Evolutionary conservation across 441 rosid genomes (phyloP).

Genomic region (Populus hybrid): DNA sequence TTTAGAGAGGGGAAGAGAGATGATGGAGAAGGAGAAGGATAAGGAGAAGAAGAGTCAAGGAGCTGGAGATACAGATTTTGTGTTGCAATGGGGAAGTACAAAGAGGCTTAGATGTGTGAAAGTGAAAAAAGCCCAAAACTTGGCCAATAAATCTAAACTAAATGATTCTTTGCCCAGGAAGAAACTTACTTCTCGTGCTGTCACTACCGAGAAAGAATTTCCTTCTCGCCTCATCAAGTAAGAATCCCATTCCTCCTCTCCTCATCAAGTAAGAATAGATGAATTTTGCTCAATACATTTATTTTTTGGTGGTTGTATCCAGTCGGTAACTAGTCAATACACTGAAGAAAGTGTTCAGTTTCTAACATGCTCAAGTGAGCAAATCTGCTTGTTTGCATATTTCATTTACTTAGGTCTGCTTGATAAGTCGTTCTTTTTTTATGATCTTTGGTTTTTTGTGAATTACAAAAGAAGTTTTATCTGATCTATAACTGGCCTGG

Average conservation of each 20-base stretch:
- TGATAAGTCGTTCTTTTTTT: background rate
- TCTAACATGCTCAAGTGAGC: background rate
- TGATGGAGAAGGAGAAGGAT: slow-evolving; percentile 32
- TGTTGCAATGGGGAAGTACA: slow-evolving; percentile 84
- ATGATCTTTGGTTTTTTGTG: background rate
- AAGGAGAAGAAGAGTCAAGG: slow-evolving; percentile 35
- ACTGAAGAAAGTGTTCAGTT: background rate
- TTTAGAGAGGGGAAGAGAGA: slow-evolving; percentile 17
- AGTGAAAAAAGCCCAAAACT: slow-evolving; percentile 55
- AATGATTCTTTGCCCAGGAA: slow-evolving; percentile 47
- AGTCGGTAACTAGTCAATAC: background rate
- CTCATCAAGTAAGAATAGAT: background rate
- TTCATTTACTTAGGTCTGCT: background rate
- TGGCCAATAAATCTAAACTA: slow-evolving; percentile 35
- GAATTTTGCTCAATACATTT: too few species aligned
- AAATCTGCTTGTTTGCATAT: background rate
- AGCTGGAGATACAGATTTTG: slow-evolving; percentile 65
- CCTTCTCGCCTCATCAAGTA: slow-evolving; percentile 58
- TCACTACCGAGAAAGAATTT: slow-evolving; percentile 46
- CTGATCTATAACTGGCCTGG: background rate
- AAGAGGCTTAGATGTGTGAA: slow-evolving; percentile 81
- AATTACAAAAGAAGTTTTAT: background rate
- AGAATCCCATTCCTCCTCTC: slow-evolving; percentile 9
- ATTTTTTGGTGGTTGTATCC: background rate
- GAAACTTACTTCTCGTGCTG: slow-evolving; percentile 43